Evolutionary conservation across 73 alveolate genomes (phyloP).

Genomic region (Blepharisma stoltei): DNA sequence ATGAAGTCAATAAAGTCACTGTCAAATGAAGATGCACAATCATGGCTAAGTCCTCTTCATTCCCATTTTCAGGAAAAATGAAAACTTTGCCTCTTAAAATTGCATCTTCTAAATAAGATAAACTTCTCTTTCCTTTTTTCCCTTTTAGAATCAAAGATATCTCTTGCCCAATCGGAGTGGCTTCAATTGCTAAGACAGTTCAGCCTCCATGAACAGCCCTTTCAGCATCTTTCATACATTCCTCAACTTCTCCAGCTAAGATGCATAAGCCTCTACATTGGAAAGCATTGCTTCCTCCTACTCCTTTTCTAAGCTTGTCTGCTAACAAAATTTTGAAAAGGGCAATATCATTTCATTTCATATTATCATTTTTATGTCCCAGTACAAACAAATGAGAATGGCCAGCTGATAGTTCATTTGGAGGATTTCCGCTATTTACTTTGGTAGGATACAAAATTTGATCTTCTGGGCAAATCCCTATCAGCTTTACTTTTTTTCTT

Average conservation of each 20-base stretch:
- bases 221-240: background rate
- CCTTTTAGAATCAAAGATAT: background rate
- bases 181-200: background rate
- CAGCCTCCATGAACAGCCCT: background rate
- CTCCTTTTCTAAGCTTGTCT: background rate
- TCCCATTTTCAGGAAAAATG: background rate
- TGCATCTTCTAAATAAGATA: background rate
- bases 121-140: background rate
- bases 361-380: background rate
- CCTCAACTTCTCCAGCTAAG: background rate
- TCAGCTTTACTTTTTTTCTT: background rate
- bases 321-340: background rate
- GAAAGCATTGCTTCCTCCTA: background rate
- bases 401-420: background rate
- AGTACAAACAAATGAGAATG: constrained; percentile 2
- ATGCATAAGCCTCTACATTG: background rate
- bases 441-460: background rate
- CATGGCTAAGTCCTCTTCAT: background rate
- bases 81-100: background rate
- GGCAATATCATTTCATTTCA: background rate
- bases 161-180: background rate
- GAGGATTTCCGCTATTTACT: background rate
- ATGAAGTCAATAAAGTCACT: background rate
- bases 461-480: constrained; percentile 1
- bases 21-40: background rate